Base-by-base conservation (phyloP, 2,329 filamentous ascomycete species). In the Kalaharituber pfeilii region DNA sequence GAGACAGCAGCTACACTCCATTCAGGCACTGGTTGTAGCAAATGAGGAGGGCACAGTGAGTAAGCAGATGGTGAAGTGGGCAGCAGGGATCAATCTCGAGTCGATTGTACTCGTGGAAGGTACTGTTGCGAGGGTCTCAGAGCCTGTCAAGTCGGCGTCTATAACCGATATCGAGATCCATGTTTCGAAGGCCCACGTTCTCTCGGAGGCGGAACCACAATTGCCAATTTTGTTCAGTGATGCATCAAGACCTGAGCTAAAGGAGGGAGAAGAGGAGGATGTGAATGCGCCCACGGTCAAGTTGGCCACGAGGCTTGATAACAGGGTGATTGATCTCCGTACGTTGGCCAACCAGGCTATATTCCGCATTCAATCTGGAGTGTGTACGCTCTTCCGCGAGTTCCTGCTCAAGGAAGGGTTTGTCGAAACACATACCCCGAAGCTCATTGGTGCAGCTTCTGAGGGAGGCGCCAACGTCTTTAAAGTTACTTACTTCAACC, bases 391-490 rank as follows among this genome's bases (percentile, higher is more conserved):
- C 11, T 93, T 93, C 69, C 73, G 76, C 56, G 80, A 87, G 62
- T 96, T 88, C 68, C 80, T 95, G 62, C 75, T 81, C 57, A 74
- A 77, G 60, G 77, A 77, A 56, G 78, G 80, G 53, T 94, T 94
- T 68, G 80, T 82, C 60, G 79, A 85, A 68, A 87, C 95, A 65
- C 86, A 94, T 67, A 84, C 88, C 1, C 87, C 91, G 8, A 89
- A 87, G 68, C 74, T 98, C 44, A 85, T 94, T 53, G 88, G 83
- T 50, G 84, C 89, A 13, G 84, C 91, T 3, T 91, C 86, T 3
- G 91, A 98, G 71, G 89, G 91, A 64, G 91, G 91, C 60, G 81
- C 81, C 62, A 93, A 89, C 66, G 89, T 96, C 39, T 96, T 98
- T 69, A 76, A 82, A 63, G 74, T 96, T 62, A 81, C 82, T 44